Evolutionary conservation across 1,139 yeast genomes (phyloP).

Genomic region (Debaryomyces sp.): DNA sequence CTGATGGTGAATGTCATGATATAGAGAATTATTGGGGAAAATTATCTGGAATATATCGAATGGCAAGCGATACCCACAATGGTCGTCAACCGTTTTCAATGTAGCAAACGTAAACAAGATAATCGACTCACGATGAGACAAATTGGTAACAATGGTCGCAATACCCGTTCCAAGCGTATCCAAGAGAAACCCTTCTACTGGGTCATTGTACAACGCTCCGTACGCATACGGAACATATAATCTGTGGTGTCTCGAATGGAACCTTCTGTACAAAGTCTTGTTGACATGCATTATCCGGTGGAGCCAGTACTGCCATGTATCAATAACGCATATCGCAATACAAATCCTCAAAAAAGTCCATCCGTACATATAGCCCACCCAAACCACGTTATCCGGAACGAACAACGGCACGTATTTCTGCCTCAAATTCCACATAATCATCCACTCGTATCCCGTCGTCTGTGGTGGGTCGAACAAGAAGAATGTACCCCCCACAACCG

Average conservation of each 20-base stretch:
- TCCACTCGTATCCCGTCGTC: constrained; percentile 72
- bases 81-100: constrained; percentile 95
- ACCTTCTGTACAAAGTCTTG: constrained; percentile 69
- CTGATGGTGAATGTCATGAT: constrained; percentile 97
- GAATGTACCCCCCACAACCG: constrained; percentile 62
- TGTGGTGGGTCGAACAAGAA: constrained; percentile 62
- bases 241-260: constrained; percentile 94
- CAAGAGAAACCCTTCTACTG: constrained; percentile 87
- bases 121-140: constrained; percentile 77
- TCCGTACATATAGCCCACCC: constrained; percentile 59
- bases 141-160: constrained; percentile 62
- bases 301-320: constrained; percentile 92
- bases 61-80: constrained; percentile 93
- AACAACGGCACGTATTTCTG: constrained; percentile 36
- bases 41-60: constrained; percentile 84
- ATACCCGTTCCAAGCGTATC: constrained; percentile 93
- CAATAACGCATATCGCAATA: constrained; percentile 74
- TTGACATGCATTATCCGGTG: constrained; percentile 89
- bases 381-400: constrained; percentile 49
- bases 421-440: constrained; percentile 67
- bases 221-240: constrained; percentile 95
- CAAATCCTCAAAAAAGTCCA: constrained; percentile 57
- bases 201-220: constrained; percentile 94
- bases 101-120: constrained; percentile 84
- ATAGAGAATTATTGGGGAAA: constrained; percentile 93